These are phyloP conservation scores for Inosperma sp. DNA, from an alignment of 768 basidiomycete genomes.

Conservation along the genomic window DNA sequence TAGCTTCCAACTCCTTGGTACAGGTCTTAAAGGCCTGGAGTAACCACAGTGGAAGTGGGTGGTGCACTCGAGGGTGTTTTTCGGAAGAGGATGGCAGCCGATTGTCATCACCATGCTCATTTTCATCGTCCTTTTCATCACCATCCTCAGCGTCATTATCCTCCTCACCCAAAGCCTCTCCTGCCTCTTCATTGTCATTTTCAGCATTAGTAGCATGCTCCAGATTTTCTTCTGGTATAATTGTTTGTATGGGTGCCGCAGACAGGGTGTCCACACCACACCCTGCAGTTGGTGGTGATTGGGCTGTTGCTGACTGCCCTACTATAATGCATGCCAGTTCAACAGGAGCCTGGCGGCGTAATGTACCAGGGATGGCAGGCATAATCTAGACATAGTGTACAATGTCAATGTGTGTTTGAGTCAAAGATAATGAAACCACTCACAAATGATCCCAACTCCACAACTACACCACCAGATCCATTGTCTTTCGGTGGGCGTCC, in stretches of 20 bases:
- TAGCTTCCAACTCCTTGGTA: not conserved
- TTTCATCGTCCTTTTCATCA: conserved; percentile 2
- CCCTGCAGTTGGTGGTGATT: not conserved
- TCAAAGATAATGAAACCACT: too few relatives aligned
- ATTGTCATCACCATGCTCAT: not conserved
- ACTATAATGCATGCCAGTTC: too few relatives aligned
- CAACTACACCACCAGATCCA: not conserved
- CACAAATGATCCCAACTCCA: not conserved
- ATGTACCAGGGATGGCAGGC: not conserved
- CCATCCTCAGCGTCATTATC: not conserved
- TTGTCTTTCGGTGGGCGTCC: not conserved
- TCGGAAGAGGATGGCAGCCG: not conserved
- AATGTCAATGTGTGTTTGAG: too few relatives aligned
- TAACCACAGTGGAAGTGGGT: not conserved
- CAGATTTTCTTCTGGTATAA: not conserved
- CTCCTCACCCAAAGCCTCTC: not conserved
- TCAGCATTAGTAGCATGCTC: not conserved
- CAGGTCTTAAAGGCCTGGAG: not conserved
- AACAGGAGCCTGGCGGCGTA: not conserved
- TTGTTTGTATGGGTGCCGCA: not conserved
- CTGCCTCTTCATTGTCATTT: not conserved
- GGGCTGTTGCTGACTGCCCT: too few relatives aligned
- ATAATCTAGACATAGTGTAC: too few relatives aligned
- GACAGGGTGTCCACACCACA: not conserved
- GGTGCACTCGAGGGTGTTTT: not conserved